Base-by-base conservation (phyloP, 768 basidiomycete genomes). In the Kwoniella pini region DNA sequence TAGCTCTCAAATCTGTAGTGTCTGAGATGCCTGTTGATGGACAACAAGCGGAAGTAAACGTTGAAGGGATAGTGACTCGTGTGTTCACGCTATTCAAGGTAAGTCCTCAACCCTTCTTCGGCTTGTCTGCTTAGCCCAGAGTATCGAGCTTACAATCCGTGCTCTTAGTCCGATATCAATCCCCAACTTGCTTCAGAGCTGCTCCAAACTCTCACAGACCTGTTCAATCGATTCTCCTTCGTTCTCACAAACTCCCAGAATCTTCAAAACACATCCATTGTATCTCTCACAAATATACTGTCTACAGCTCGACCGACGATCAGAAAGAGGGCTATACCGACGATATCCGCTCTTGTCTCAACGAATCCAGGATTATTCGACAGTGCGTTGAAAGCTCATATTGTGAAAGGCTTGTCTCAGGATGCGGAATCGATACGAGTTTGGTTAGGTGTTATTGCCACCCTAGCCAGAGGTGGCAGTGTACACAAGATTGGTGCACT, bases 1-100 rank as follows among this genome's bases (percentile, higher is more conserved):
- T 68, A 94, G 95, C 92, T 4, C 82, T 99, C 58, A 98, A 97
- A 81, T 95, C 92, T 2, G 93, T 98, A 67, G 92, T 93, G 3
- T 84, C 88, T 17, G 93, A 97, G 79, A 82, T 98, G 50, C 89
- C 90, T 9, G 84, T 85, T 4, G 89, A 89, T 65, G 87, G 89
- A 53, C 87, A 86, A 71, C 86, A 94, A 57, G 88, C 88, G 0
- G 82, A 82, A 1, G 87, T 86, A 40, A 89, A 89, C 31, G 91
- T 91, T 70, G 85, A 86, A 43, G 92, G 89, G 79, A 81, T 97
- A 49, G 87, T 89, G 1, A 89, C 91, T 7, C 89, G 89, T 75
- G 82, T 96, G 6, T 83, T 97, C 11, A 91, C 94, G 70, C 82
- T 95, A 17, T 81, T 86, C 49, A 89, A 85, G 70, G 94, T 92